Evolutionary conservation across 2,329 filamentous ascomycete species (phyloP), one percentile per base, ranked within the genome.

Genomic region (Aspergillus nomiae): DNA sequence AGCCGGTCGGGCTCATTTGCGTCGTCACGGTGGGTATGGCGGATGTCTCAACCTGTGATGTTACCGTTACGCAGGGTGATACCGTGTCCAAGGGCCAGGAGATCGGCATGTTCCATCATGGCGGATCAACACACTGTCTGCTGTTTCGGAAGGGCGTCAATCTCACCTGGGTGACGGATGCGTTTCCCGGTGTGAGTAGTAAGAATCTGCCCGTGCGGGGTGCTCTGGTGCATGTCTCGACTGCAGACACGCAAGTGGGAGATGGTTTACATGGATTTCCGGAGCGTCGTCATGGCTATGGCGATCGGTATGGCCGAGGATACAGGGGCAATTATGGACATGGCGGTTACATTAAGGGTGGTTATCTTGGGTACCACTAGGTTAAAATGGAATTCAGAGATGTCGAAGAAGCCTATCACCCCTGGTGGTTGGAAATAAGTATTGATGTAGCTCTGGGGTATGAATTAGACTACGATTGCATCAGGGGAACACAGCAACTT

Each of bases 91-190:
- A 58, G 14, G 63, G 56, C 8, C 41, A 28, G 24, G 24, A 62
- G 34, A 8, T 64, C 14, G 59, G 63, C 0, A 46, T 56, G 56
- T 64, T 64, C n/a, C 60, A 64, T 26, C 62, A 53, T 45, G 63
- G 63, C 10, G 63, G 56, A 19, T 59, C 59, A 30, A 28, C 26
- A 57, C 59, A 62, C 34, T 59, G 56, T 30, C 50, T 59, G 0
- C 36, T 58, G 12, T 64, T 64, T 16, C 16, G 54, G 36, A 24
- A 21, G 6, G 54, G 24, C 3, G 32, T 58, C 19, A 32, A 58
- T 26, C 48, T 51, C 10, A 51, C 14, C n/a, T 51, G 48, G 48
- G 26, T 32, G 10, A 51, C 48, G 26, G 16, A 32, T 32, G 48
- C 14, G 6, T 51, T 51, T 19, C 48, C 26, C 2, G 14, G 12